A percentile compares a stretch with the other conserved stretches of the same genome.
Evolutionary conservation across 352 stramenopile genomes (phyloP).

Genomic region (Phytophthora podocarpi): DNA sequence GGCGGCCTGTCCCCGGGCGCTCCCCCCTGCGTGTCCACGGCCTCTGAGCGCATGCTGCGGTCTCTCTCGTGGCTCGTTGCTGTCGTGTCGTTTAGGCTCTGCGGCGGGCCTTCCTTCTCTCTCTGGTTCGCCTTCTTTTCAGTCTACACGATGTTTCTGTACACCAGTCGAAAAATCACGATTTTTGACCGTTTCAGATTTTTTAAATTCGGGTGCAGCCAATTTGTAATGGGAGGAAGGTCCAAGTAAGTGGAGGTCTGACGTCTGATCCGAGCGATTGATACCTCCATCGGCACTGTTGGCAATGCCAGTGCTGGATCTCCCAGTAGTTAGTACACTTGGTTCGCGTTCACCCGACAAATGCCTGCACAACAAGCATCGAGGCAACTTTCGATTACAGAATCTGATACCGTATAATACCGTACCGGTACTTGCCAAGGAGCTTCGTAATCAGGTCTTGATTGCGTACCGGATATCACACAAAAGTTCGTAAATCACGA

Average conservation of each 20-base stretch:
- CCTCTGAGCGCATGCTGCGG: constrained; percentile 26
- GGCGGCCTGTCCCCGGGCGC: neutral
- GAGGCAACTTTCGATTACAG: too few relatives aligned
- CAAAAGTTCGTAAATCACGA: too few relatives aligned
- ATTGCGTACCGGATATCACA: too few relatives aligned
- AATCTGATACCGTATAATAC: neutral
- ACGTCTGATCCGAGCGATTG: neutral
- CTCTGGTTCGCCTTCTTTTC: constrained; percentile 10
- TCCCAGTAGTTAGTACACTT: too few relatives aligned
- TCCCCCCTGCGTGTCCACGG: constrained; percentile 28
- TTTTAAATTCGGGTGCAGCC: neutral
- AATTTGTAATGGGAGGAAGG: too few relatives aligned
- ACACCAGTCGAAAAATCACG: constrained; percentile 28
- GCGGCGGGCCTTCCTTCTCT: neutral
- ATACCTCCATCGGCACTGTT: too few relatives aligned
- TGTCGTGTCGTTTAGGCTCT: neutral
- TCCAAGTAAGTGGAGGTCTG: too few relatives aligned
- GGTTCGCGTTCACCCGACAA: too few relatives aligned
- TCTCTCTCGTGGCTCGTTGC: constrained; percentile 18
- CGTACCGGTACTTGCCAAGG: too few relatives aligned
- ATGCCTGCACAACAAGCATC: too few relatives aligned
- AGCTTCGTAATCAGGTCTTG: constrained; percentile 5
- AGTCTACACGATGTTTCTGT: constrained; percentile 17
- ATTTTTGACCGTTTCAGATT: constrained; percentile 12
- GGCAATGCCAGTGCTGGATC: too few relatives aligned